These are phyloP conservation scores for Neofusicoccum umdonicola DNA, from an alignment of 2,329 filamentous ascomycete species.

Conservation along the genomic window DNA sequence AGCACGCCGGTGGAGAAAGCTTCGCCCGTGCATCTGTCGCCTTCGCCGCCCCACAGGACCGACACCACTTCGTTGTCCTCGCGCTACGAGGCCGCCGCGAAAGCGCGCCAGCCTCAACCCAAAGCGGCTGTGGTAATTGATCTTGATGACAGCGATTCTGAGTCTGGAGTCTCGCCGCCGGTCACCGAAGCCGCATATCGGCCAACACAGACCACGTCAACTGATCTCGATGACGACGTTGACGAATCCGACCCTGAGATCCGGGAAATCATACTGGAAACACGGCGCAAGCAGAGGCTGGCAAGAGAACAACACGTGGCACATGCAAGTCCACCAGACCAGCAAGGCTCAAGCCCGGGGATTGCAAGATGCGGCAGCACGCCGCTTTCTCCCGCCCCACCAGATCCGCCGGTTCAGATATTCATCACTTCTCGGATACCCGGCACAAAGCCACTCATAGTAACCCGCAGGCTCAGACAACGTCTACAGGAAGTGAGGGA, in stretches of 20 bases:
- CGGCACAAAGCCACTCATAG: slow-evolving; percentile 58
- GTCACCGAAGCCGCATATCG: neutral
- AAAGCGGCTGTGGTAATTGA: slow-evolving; percentile 7
- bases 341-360: neutral
- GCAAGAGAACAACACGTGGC: neutral
- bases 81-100: slow-evolving; percentile 27
- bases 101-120: neutral
- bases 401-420: slow-evolving; percentile 58
- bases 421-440: slow-evolving; percentile 67
- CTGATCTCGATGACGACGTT: slow-evolving; percentile 27
- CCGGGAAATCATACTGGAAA: slow-evolving; percentile 27
- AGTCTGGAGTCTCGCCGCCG: neutral
- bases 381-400: slow-evolving; percentile 20
- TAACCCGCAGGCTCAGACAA: slow-evolving; percentile 66
- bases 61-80: slow-evolving; percentile 26
- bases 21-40: neutral
- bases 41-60: slow-evolving; percentile 19
- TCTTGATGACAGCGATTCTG: slow-evolving; percentile 5
- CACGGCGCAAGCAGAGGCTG: neutral
- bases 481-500: slow-evolving; percentile 64
- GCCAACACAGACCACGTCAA: neutral
- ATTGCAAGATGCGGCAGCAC: neutral
- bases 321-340: neutral
- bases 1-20: slow-evolving; percentile 24
- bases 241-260: slow-evolving; percentile 31